Evolutionary conservation across 2,329 filamentous ascomycete species (phyloP), one percentile per base, ranked within the genome.

Genomic region (Paraconiothyrium brasiliense): DNA sequence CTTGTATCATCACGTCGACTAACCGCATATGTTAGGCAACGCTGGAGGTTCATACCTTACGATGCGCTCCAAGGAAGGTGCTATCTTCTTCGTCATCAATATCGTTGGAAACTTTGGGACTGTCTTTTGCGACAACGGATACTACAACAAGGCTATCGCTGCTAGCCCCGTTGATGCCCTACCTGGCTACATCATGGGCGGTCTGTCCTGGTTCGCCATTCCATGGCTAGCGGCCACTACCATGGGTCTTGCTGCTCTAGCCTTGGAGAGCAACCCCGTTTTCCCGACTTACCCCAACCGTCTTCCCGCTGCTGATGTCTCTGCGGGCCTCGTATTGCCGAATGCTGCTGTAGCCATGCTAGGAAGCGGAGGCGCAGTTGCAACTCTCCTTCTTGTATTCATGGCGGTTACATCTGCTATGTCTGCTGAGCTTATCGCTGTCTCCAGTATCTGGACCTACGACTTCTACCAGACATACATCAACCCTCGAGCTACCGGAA

Each of bases 141-240:
- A 96, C 81, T 97, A 93, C 81, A 96, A 97, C 84, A 97, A 97
- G 79, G 93, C 93, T 35, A 97, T 97, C 70, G 92, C 94, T 7
- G 93, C 94, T 0, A 90, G 89, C 24, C 93, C 93, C 0, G 90
- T 94, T 0, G 89, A 94, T 63, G 94, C 93, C 0, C 86, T 97
- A 2, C 93, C 93, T 0, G 93, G 93, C 20, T 97, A 97, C 73
- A 90, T 97, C 58, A 86, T 94, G 64, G 93, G 93, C 5, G 93
- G 94, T 24, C 84, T 97, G 1, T 89, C 87, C 54, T 97, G 93
- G 93, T 97, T 97, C 69, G 93, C 93, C 0, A 96, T 97, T 56
- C 94, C 94, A 0, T 97, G 92, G 91, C 84, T 97, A 10, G 91
- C 89, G 2, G 93, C 93, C 1, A 97, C 92, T 0, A 97, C 93